Conservation (phyloP, 1,284 basidiomycete genomes). For the Wolfiporia cocos region DNA sequence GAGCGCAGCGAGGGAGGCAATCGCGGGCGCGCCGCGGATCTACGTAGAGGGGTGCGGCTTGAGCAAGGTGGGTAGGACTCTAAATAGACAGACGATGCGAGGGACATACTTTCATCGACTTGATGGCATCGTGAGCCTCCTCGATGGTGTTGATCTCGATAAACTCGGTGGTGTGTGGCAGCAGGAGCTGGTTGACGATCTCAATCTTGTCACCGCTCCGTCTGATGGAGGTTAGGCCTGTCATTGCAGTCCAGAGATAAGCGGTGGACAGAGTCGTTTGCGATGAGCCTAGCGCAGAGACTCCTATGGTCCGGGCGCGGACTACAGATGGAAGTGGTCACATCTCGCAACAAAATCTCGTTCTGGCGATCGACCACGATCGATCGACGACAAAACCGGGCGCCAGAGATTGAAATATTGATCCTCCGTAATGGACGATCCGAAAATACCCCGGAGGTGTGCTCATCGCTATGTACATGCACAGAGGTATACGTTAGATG, state of each 20-base stretch:
- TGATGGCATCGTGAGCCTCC: constrained; percentile 87
- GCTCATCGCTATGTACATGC: too few species aligned
- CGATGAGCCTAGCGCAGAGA: constrained; percentile 1
- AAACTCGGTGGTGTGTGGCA: constrained; percentile 78
- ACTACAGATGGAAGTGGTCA: too few species aligned
- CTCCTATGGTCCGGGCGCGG: too few species aligned
- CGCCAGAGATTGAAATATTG: too few species aligned
- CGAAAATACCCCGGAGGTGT: too few species aligned
- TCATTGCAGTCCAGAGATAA: constrained; percentile 21
- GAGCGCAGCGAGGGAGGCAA: constrained; percentile 84
- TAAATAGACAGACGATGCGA: background rate
- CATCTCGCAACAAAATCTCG: too few species aligned
- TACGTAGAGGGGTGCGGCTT: constrained; percentile 20
- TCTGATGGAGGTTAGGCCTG: constrained; percentile 54
- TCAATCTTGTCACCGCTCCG: constrained; percentile 63
- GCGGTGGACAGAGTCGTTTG: constrained; percentile 28
- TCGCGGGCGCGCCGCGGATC: constrained; percentile 93
- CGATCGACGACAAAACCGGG: too few species aligned
- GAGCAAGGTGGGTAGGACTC: background rate
- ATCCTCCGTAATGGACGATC: too few species aligned
- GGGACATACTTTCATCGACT: constrained; percentile 75
- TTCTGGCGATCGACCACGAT: too few species aligned
- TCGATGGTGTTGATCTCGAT: constrained; percentile 66
- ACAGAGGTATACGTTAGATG: too few species aligned
- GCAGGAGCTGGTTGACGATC: constrained; percentile 81